Evolutionary conservation across 2,329 filamentous ascomycete genomes (phyloP), one percentile per base, ranked within the genome.

Genomic region (Hypoxylon sp.): DNA sequence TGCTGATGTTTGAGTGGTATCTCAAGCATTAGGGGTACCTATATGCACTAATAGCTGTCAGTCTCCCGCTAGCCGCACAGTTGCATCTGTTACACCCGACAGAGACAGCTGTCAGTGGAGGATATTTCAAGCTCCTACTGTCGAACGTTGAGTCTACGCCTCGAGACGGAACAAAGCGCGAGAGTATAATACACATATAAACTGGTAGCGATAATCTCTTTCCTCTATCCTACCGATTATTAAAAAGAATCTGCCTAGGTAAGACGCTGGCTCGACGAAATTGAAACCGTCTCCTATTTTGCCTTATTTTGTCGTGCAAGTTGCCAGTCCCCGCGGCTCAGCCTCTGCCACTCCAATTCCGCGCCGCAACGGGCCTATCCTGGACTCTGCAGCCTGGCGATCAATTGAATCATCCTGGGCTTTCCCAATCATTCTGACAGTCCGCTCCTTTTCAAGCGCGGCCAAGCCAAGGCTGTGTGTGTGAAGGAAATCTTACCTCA

Each of bases 221-320:
- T 48, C 26, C 45, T 17, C 29, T 50, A 43, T 27, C 31, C 29
- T 48, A 62, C 59, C 59, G 59, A 62, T 56, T 59, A 37, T 62
- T 62, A 29, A 23, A 23, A 33, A 56, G 54, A 54, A 8, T 29
- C 50, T n/a, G n/a, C 50, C 46, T 41, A 26, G 48, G 45, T 46
- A 46, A 48, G 51, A 43, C 42, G 52, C 40, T 62, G 59, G 59
- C 26, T 60, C 47, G n/a, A 54, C 52, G 60, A 58, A 63, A 60
- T 60, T 63, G 60, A 63, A 55, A 17, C 38, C 38, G 52, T 55
- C 60, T 55, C 57, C 57, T 63, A 58, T 63, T 61, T 58, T n/a
- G n/a, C n/a, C n/a, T 58, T 55, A 52, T 52, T 55, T 42, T 15
- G 15, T 38, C 31, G 31, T 35, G n/a, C 31, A 13, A 35, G n/a